Evolutionary conservation across 768 basidiomycete genomes (phyloP).

Genomic region (Hericium coralloides): DNA sequence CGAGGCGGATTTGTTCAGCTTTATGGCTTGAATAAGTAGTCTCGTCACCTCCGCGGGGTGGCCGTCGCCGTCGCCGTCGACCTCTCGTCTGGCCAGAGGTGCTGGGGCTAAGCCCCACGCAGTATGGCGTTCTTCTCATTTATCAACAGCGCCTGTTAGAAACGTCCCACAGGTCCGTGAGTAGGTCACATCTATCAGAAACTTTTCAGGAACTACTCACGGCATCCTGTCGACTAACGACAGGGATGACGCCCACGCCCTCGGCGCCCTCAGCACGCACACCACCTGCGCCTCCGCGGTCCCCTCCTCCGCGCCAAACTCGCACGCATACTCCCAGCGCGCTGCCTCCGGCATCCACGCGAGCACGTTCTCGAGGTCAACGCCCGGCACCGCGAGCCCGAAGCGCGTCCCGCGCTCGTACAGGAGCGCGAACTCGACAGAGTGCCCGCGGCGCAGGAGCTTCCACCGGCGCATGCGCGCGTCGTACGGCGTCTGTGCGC

Average conservation of each 20-base stretch:
- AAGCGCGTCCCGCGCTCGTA: slow-evolving; percentile 64
- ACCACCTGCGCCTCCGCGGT: slow-evolving; percentile 42
- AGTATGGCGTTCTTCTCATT: too few species aligned
- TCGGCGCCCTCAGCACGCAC: slow-evolving; percentile 38
- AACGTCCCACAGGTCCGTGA: too few species aligned
- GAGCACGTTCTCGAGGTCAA: slow-evolving; percentile 54
- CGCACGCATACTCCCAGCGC: slow-evolving; percentile 60
- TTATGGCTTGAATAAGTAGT: too few species aligned
- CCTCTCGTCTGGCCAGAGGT: too few species aligned
- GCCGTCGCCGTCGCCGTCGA: too few species aligned
- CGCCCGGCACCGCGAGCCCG: slow-evolving; percentile 49
- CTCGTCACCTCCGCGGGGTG: too few species aligned
- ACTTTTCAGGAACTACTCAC: too few species aligned
- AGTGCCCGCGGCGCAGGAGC: slow-evolving; percentile 79
- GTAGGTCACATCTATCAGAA: too few species aligned
- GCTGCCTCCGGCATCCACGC: slow-evolving; percentile 59
- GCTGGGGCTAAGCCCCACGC: too few species aligned
- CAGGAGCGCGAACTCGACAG: slow-evolving; percentile 82
- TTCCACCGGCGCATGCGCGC: slow-evolving; percentile 84
- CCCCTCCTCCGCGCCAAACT: slow-evolving; percentile 37
- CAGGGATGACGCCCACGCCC: slow-evolving; percentile 35
- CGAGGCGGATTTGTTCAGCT: too few species aligned
- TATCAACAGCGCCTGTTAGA: too few species aligned
- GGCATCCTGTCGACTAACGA: too few species aligned
- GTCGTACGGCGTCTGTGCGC: slow-evolving; percentile 46